phyloP scores from a whole-genome alignment of 176 grass and related monocot species.

The Themeda triandra region DNA sequence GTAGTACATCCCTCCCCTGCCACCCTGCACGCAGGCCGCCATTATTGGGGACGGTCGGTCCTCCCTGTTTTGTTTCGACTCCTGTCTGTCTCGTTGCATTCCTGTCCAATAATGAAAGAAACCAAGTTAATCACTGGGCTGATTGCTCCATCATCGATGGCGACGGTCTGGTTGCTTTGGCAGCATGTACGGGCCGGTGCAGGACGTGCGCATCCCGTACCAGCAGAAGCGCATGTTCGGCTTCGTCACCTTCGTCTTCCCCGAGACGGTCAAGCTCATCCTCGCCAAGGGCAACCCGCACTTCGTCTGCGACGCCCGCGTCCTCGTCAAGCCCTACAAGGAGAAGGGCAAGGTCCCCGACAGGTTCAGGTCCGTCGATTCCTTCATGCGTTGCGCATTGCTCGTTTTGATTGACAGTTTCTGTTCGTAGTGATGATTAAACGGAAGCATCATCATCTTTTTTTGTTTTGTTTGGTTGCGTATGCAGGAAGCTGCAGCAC shows the following conservation, averaged over 20 bases:
- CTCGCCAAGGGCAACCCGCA: conserved; percentile 75
- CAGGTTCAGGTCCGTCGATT: conserved; percentile 56
- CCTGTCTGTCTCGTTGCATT: background rate
- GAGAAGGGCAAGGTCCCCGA: conserved; percentile 88
- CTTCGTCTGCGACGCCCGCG: conserved; percentile 75
- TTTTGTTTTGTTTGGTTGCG: background rate
- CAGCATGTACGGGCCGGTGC: conserved; percentile 81
- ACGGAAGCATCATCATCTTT: background rate
- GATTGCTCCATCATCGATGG: background rate
- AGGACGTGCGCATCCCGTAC: conserved; percentile 87
- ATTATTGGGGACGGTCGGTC: background rate
- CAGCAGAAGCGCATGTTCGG: conserved; percentile 99
- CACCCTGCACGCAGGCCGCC: background rate
- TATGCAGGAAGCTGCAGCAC: conserved; percentile 27
- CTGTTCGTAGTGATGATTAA: too few relatives aligned
- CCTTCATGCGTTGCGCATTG: background rate
- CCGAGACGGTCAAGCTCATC: conserved; percentile 64
- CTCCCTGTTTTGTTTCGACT: background rate
- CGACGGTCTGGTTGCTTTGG: background rate
- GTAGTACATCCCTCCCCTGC: too few relatives aligned
- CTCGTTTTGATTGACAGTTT: background rate
- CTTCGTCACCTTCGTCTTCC: conserved; percentile 79
- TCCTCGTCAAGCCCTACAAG: conserved; percentile 95
- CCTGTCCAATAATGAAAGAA: background rate
- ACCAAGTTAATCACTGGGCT: background rate